Evolutionary conservation across 148 eudicot genomes (phyloP).

Genomic region (Fagopyrum homotropicum): DNA sequence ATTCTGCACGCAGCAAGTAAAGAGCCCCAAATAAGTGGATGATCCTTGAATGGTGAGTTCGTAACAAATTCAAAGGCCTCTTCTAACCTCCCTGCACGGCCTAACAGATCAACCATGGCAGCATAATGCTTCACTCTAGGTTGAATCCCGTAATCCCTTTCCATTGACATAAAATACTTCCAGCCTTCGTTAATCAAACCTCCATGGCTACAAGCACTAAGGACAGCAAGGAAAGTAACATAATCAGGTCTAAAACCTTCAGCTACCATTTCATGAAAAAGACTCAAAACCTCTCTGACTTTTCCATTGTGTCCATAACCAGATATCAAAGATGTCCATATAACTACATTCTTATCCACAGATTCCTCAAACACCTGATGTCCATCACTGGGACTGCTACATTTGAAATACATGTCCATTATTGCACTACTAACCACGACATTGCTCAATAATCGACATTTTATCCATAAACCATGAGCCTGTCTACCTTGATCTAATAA

Average conservation of each 20-base stretch:
- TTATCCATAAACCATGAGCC: conserved; percentile 64
- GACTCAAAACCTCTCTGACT: conserved; percentile 44
- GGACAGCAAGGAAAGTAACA: conserved; percentile 82
- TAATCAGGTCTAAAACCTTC: conserved; percentile 73
- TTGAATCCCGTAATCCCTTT: conserved; percentile 55
- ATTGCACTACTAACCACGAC: conserved; percentile 76
- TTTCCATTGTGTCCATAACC: conserved; percentile 78
- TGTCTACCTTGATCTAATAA: conserved; percentile 30
- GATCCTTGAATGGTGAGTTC: conserved; percentile 47
- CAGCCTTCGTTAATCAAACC: conserved; percentile 76
- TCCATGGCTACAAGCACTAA: conserved; percentile 90
- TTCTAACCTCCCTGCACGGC: conserved; percentile 72
- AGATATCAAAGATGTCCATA: conserved; percentile 75
- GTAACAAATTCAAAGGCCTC: conserved; percentile 64
- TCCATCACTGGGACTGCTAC: conserved; percentile 67
- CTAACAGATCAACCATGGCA: conserved; percentile 77
- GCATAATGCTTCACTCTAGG: conserved; percentile 70
- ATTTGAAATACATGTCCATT: conserved; percentile 90
- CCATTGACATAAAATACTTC: conserved; percentile 59
- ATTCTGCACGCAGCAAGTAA: conserved; percentile 67
- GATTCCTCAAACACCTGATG: conserved; percentile 47
- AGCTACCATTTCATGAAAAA: conserved; percentile 52
- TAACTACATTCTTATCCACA: conserved; percentile 55
- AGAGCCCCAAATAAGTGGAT: conserved; percentile 76
- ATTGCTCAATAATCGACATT: conserved; percentile 47